These are phyloP conservation scores for Cicer yamashitae DNA, from an alignment of 306 rosid species.

Conservation along the genomic window DNA sequence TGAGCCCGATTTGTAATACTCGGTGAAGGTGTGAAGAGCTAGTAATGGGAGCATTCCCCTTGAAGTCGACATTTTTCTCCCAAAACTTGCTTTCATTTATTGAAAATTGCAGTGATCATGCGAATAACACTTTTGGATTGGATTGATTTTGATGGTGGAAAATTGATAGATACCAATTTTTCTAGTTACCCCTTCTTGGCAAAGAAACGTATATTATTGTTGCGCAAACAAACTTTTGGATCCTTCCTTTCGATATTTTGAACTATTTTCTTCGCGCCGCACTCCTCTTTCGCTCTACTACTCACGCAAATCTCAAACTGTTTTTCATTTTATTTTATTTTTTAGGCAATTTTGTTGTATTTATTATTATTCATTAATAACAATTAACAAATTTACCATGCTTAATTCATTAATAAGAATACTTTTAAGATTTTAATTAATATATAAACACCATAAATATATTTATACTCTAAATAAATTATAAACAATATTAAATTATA, in stretches of 20 bases:
- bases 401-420: too few species aligned
- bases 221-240: constrained; percentile 42
- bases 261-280: not conserved
- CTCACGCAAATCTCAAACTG: too few species aligned
- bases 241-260: constrained; percentile 9
- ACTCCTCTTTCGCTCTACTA: not conserved
- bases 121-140: not conserved
- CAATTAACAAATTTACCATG: too few species aligned
- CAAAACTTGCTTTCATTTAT: constrained; percentile 63
- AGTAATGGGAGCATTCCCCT: constrained; percentile 73
- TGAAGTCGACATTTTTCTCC: constrained; percentile 48
- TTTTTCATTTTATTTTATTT: too few species aligned
- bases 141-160: not conserved
- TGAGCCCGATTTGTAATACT: constrained; percentile 67
- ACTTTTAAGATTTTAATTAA: too few species aligned
- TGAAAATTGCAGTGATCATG: not conserved
- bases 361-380: too few species aligned
- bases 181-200: not conserved
- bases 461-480: too few species aligned
- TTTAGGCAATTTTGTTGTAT: too few species aligned
- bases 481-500: too few species aligned
- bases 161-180: not conserved
- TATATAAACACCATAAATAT: too few species aligned
- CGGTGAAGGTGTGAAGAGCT: constrained; percentile 74
- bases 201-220: constrained; percentile 45